Evolutionary conservation across 2,329 filamentous ascomycete species (phyloP).

Genomic region (Colletotrichum aenigma): DNA sequence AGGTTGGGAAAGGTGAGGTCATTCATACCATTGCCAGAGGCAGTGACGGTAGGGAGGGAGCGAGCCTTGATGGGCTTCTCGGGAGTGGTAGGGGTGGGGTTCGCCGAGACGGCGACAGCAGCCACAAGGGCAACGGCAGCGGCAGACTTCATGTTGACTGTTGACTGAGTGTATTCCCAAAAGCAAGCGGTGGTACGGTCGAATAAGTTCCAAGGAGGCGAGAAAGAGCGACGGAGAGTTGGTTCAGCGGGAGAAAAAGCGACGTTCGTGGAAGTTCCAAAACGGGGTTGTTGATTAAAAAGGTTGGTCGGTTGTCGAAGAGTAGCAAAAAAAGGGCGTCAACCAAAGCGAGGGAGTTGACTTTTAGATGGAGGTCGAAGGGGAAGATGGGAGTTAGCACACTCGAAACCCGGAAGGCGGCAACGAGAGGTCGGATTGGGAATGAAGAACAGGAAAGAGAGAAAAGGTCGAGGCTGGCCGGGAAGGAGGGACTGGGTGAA

Average conservation of each 20-base stretch:
- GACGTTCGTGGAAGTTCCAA: not conserved
- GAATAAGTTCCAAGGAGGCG: slow-evolving; percentile 11
- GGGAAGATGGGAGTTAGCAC: not conserved
- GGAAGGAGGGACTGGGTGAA: slow-evolving; percentile 13
- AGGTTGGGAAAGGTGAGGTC: not conserved
- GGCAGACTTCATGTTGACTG: slow-evolving; percentile 53
- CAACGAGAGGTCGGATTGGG: slow-evolving; percentile 10
- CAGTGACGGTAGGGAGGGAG: slow-evolving; percentile 53
- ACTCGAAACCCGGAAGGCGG: slow-evolving; percentile 12
- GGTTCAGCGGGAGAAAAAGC: not conserved
- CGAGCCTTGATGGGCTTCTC: slow-evolving; percentile 55
- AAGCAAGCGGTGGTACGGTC: slow-evolving; percentile 13
- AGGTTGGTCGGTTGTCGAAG: slow-evolving; percentile 15
- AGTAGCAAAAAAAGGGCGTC: slow-evolving; percentile 9
- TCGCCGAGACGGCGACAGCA: slow-evolving; percentile 46
- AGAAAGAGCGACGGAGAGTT: not conserved
- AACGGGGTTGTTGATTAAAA: slow-evolving; percentile 16
- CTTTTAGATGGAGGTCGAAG: slow-evolving; percentile 1
- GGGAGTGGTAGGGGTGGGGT: slow-evolving; percentile 54
- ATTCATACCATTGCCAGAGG: slow-evolving; percentile 59
- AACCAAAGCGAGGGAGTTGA: slow-evolving; percentile 23
- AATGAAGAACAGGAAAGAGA: slow-evolving; percentile 4
- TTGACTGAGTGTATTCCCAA: not conserved
- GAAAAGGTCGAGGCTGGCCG: not conserved
- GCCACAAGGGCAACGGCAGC: slow-evolving; percentile 52